Base-by-base conservation (phyloP, 345 rosid genomes). In the Dipteronia sinensis region DNA sequence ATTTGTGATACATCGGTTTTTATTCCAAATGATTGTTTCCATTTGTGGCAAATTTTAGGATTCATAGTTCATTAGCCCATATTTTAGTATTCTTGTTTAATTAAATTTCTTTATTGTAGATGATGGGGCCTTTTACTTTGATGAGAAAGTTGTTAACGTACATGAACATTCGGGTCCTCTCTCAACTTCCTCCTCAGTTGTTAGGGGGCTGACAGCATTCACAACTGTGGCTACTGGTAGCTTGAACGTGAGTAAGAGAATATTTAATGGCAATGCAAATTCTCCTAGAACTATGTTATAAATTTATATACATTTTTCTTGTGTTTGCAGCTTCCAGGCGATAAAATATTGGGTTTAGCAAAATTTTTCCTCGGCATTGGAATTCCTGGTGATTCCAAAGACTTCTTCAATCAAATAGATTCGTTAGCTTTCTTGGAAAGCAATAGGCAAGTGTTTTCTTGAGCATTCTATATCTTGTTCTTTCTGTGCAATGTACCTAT, bases 301-400 rank as follows among this genome's bases (percentile, higher is more conserved):
- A 34, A 34, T 34, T 34, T 74, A 56, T 56, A n/a, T 59, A 42
- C 46, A 1, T 68, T 79, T 82, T 17, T 72, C 42, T 76, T 79
- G 51, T 49, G 34, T 67, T 80, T 89, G 86, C 91, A 97, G 99
- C 88, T 94, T 75, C 92, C 94, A 42, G 89, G 89, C 56, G 94
- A 90, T 80, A 89, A 85, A 79, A 82, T 93, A 67, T 83, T 93
- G 83, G 98, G 98, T 74, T 76, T 97, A 86, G 98, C 98, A 31
- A 94, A 88, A 81, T 94, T 90, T 85, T 84, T 97, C 79, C 97
- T 97, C 65, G 90, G 93, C 69, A 79, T 94, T 82, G 98, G 96
- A 81, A 81, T 88, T 89, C 97, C 97, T 74, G 94, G 98, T 66
- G 98, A 90, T 86, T 87, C 90, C 71, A 90, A 90, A 78, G 98